phyloP scores from a whole-genome alignment of 1,284 basidiomycete genomes.

The Irpex sp. region DNA sequence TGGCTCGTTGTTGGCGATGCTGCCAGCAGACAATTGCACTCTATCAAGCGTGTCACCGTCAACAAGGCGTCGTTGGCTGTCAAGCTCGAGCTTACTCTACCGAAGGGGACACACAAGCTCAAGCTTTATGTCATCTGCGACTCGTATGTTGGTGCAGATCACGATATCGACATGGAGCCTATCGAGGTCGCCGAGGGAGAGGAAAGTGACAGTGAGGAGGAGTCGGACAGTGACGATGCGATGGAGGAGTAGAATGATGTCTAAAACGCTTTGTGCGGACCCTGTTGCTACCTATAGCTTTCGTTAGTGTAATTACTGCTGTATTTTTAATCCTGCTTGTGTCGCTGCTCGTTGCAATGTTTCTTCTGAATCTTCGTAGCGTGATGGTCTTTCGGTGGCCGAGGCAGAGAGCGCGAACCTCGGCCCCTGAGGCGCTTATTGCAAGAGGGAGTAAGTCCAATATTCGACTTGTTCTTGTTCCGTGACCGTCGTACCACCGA shows the following conservation, averaged over 20 bases:
- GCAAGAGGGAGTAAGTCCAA: background rate
- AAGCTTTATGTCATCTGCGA: constrained; percentile 94
- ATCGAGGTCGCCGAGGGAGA: constrained; percentile 88
- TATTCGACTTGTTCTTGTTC: background rate
- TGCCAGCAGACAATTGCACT: constrained; percentile 71
- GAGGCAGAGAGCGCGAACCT: background rate
- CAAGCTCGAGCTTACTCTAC: constrained; percentile 87
- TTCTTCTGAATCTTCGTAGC: background rate
- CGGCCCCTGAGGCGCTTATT: background rate
- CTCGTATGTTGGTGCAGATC: constrained; percentile 87
- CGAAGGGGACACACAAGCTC: constrained; percentile 79
- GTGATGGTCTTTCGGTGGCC: background rate
- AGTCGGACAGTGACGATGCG: constrained; percentile 45
- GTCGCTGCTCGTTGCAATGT: background rate
- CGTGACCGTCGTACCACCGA: background rate
- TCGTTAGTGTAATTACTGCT: background rate
- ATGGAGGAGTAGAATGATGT: constrained; percentile 31
- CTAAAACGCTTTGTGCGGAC: background rate
- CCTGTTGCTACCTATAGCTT: background rate
- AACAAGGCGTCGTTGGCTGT: constrained; percentile 66
- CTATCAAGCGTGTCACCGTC: constrained; percentile 95
- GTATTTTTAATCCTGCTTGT: background rate
- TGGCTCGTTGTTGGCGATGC: constrained; percentile 94
- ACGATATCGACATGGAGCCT: constrained; percentile 78
- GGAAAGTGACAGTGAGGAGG: constrained; percentile 77